Conservation (phyloP, 208 protist species). For the Dictyostelium gargantuum region DNA sequence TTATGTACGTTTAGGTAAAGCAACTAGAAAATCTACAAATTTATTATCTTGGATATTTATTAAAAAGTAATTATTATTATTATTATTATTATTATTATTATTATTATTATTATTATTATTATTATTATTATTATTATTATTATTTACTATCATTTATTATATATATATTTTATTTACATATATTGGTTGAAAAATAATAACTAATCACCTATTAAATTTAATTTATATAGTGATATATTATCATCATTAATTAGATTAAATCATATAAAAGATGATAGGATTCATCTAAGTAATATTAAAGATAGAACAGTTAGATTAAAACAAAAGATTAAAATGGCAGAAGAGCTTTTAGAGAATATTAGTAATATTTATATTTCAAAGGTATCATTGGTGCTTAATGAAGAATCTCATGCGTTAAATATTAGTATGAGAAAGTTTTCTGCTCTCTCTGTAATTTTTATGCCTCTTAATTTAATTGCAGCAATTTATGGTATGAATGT, state of each 20-base stretch:
- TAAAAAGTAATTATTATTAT: not conserved
- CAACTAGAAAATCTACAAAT: slow-evolving; percentile 32
- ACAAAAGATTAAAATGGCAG: slow-evolving; percentile 38
- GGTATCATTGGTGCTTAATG: slow-evolving; percentile 33
- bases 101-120: too few relatives aligned
- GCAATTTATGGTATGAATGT: slow-evolving; percentile 50
- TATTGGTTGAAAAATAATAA: too few relatives aligned
- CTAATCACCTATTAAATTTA: not conserved
- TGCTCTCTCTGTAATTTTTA: slow-evolving; percentile 25
- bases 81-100: too few relatives aligned
- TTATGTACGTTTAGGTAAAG: slow-evolving; percentile 20
- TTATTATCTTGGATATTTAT: slow-evolving; percentile 42
- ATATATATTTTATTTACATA: too few relatives aligned
- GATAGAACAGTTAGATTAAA: slow-evolving; percentile 29
- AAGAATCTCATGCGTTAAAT: slow-evolving; percentile 54
- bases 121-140: too few relatives aligned
- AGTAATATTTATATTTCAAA: slow-evolving; percentile 34
- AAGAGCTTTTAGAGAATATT: slow-evolving; percentile 45
- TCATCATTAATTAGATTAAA: slow-evolving; percentile 21
- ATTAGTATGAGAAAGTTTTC: slow-evolving; percentile 16
- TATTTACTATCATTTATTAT: too few relatives aligned
- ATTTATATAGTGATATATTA: slow-evolving; percentile 22
- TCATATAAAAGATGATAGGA: not conserved
- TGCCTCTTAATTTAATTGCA: slow-evolving; percentile 15
- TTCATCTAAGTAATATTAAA: slow-evolving; percentile 42